These are phyloP conservation scores for Albifimbria verrucaria DNA, from an alignment of 2,329 filamentous ascomycete species.

Conservation along the genomic window DNA sequence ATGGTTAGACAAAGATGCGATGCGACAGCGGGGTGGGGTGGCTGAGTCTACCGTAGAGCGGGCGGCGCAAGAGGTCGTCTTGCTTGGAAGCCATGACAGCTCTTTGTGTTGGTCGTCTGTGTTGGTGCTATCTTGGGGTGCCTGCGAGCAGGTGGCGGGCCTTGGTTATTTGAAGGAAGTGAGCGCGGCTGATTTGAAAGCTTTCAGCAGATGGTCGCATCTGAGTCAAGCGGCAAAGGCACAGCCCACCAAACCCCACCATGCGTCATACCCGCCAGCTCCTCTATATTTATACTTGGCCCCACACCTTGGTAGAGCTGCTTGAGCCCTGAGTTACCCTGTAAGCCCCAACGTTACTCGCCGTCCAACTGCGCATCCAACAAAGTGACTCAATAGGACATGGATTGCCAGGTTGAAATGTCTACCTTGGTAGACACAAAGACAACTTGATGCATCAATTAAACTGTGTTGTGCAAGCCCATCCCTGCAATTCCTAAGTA, in stretches of 20 bases:
- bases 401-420: too few species aligned
- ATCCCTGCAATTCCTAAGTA: too few species aligned
- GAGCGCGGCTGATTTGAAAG: not conserved
- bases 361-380: too few species aligned
- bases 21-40: not conserved
- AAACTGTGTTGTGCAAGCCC: too few species aligned
- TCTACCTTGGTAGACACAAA: too few species aligned
- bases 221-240: not conserved
- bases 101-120: not conserved
- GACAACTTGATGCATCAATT: too few species aligned
- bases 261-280: not conserved
- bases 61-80: conserved; percentile 46
- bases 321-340: too few species aligned
- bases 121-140: not conserved
- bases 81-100: conserved; percentile 34
- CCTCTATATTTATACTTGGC: too few species aligned
- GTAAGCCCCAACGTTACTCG: too few species aligned
- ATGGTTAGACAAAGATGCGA: conserved; percentile 12
- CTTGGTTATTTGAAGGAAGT: not conserved
- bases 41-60: conserved; percentile 44
- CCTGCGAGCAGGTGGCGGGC: not conserved
- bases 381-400: too few species aligned
- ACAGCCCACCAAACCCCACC: not conserved
- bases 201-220: not conserved
- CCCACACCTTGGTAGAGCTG: too few species aligned